Evolutionary conservation across 495 filamentous ascomycete genomes (phyloP).

Genomic region (Gamarada debralockiae): DNA sequence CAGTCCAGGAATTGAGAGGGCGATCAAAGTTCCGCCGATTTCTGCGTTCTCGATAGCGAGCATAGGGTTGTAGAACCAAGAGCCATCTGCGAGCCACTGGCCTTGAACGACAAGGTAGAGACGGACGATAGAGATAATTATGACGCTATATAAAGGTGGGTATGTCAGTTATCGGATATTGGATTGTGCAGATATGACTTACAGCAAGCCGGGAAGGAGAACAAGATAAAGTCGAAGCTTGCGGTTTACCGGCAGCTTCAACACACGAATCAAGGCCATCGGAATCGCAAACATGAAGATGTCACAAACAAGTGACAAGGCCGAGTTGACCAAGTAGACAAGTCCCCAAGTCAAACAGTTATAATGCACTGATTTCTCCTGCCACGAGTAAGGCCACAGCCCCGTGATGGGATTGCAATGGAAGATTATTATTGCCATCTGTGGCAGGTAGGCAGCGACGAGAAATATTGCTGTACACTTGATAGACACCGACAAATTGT

Average conservation of each 20-base stretch:
- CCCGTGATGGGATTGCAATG: slow-evolving; percentile 41
- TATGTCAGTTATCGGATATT: not conserved
- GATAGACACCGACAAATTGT: slow-evolving; percentile 33
- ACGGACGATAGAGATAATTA: slow-evolving; percentile 38
- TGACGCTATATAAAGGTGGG: slow-evolving; percentile 33
- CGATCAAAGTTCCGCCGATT: slow-evolving; percentile 39
- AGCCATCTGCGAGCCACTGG: slow-evolving; percentile 36
- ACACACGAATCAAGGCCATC: slow-evolving; percentile 33
- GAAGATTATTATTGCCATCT: slow-evolving; percentile 42
- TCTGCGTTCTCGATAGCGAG: slow-evolving; percentile 41
- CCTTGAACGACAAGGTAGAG: slow-evolving; percentile 39
- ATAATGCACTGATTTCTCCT: slow-evolving; percentile 28
- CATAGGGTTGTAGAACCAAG: slow-evolving; percentile 43
- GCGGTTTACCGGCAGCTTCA: slow-evolving; percentile 31
- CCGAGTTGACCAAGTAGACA: slow-evolving; percentile 42
- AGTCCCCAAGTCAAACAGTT: slow-evolving; percentile 39
- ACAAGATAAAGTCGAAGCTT: slow-evolving; percentile 38
- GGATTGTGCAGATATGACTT: too few species aligned
- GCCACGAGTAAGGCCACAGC: slow-evolving; percentile 42
- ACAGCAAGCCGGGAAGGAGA: slow-evolving; percentile 43
- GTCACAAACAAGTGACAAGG: slow-evolving; percentile 38
- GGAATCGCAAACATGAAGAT: slow-evolving; percentile 42
- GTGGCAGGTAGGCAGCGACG: slow-evolving; percentile 34
- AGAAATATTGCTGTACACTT: slow-evolving; percentile 31
- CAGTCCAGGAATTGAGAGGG: slow-evolving; percentile 39